Base-by-base conservation (phyloP, 2,329 filamentous ascomycete genomes). In the Penicillium olsonii region DNA sequence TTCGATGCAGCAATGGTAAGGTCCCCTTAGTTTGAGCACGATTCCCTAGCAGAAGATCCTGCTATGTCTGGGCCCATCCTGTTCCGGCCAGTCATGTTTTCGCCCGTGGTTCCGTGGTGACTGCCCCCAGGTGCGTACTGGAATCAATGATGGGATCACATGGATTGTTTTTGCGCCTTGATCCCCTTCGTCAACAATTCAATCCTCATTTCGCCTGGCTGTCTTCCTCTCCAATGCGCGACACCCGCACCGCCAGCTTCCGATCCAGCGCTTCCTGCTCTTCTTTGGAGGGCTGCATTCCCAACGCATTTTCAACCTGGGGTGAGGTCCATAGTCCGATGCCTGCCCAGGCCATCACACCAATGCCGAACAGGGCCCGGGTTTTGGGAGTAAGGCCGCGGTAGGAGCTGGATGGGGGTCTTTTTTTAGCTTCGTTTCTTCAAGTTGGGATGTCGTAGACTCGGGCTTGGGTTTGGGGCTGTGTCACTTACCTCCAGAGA, bases 241-340 rank as follows among this genome's bases (percentile, higher is more conserved):
- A 65, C 37, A 72, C 57, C 26, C 63, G 56, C 35, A 74, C 50
- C 29, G 66, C 62, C 52, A 73, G 43, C 48, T 74, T 67, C 48
- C 63, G 61, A 48, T 83, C 78, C 54, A 95, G 68, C 11, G 81
- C 81, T 51, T 84, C 82, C 67, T 84, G 85, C 65, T 95, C 90
- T 63, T 87, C 77, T 54, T 89, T 84, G 1, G 84, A 87, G 1
- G 91, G 83, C 33, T 81, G 84, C 68, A 90, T 81, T 6, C 87
- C 88, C 53, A 92, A 80, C 35, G 80, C 84, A 65, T 87, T 81
- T 71, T 92, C 91, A 14, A 87, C 84, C 49, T 78, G 78, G 65
- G 92, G 87, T 5, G 87, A 84, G 15, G 88, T 65, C 65, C 87
- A 85, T n/a, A 94, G 78, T 14, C 90, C 92, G 34, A 84, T 74